Base-by-base conservation (phyloP, 116 monocot species). In the Dioscorea cayenensis region DNA sequence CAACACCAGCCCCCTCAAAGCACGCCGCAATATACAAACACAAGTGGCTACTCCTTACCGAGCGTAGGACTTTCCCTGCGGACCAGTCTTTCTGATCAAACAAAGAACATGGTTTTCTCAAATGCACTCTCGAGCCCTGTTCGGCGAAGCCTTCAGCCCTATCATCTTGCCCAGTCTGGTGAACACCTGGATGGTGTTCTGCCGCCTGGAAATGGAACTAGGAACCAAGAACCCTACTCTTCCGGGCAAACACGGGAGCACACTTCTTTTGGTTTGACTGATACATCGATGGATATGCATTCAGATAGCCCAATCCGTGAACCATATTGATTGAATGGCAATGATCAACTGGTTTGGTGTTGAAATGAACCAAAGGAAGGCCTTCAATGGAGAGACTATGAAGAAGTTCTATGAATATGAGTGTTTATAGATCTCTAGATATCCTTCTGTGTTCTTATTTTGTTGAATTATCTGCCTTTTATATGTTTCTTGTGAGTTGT, bases 241-340 rank as follows among this genome's bases (percentile, higher is more conserved):
- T 59, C 60, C 27, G 64, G 66, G 28, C 74, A 76, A 38, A 81
- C 51, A 58, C 66, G 80, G n/a, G 89, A 81, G 64, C 51, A 71
- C 48, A 74, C 78, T 59, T 79, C 76, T 52, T 51, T 55, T 32
- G 68, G 71, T 60, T 73, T 72, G 22, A 78, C 80, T 62, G 88
- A 92, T 64, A 68, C 86, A 36, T 80, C 74, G 16, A 89, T 86
- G 89, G 92, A 92, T 64, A 92, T 88, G 79, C 86, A 89, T 66
- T 78, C 73, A 5, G 84, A 84, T 63, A 76, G 76, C 23, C 79
- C 76, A 1, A 35, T 52, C 28, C 73, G 64, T 72, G 76, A 73
- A 32, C 68, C 17, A 10, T 76, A 73, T 19, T 73, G 55, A 55
- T 55, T n/a, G 55, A n/a, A n/a, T 55, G 16, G 55, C 14, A 10